Conservation (phyloP, 192 early-diverging fungal genomes). For the Chytriomyces confervae region DNA sequence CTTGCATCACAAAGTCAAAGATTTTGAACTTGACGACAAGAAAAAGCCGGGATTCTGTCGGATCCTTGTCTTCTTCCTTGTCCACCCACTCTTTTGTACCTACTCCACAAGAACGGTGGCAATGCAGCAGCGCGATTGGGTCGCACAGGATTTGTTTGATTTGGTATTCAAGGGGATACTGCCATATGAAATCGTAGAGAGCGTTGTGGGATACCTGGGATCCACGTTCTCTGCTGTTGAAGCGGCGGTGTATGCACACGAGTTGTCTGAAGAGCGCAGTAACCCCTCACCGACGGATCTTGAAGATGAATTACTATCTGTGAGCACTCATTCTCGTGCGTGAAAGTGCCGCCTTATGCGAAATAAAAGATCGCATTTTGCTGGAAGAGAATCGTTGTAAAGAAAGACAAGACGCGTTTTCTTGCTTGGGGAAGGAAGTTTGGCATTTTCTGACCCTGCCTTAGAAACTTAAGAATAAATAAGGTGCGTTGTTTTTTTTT, state of each 20-base stretch:
- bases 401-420: too few relatives aligned
- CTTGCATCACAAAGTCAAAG: slow-evolving; percentile 69
- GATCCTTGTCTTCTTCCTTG: slow-evolving; percentile 72
- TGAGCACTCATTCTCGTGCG: too few relatives aligned
- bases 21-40: slow-evolving; percentile 62
- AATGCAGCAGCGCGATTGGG: slow-evolving; percentile 67
- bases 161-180: neutral
- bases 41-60: slow-evolving; percentile 68
- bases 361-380: too few relatives aligned
- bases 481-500: too few relatives aligned
- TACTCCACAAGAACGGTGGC: slow-evolving; percentile 67
- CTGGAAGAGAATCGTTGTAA: too few relatives aligned
- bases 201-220: neutral
- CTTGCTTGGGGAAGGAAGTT: too few relatives aligned
- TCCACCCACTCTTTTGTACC: slow-evolving; percentile 61
- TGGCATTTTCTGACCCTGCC: too few relatives aligned
- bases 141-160: neutral
- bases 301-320: too few relatives aligned
- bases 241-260: neutral
- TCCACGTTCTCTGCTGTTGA: neutral
- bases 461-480: too few relatives aligned
- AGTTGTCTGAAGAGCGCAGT: neutral
- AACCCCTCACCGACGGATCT: neutral
- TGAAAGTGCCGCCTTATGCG: too few relatives aligned
- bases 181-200: slow-evolving; percentile 7